Evolutionary conservation across 1,284 basidiomycete species (phyloP), one percentile per base, ranked within the genome.

Genomic region (Exsudoporus floridanus): DNA sequence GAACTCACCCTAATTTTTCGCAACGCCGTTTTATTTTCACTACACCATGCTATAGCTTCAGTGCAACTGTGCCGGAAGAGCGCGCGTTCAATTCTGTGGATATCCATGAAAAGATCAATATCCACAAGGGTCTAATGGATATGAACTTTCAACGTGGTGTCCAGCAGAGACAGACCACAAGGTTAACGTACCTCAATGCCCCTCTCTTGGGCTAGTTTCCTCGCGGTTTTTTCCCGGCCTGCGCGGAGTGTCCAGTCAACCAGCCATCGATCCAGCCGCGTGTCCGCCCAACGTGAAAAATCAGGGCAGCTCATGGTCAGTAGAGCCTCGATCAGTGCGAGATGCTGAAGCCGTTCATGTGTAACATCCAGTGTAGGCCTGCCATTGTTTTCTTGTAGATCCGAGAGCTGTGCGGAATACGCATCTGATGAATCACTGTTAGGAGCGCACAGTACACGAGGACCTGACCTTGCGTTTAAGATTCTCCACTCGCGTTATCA

Each of bases 41-140:
- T 92, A 63, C 95, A 98, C 96, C 96, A 99, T 14, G 84, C 81
- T 39, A 99, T 76, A 6, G 95, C 96, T 69, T 94, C 90, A 1
- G 86, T 77, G 61, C 93, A 94, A 63, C 89, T 90, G 59, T 92
- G 85, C 45, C 74, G 74, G 16, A 77, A 73, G 18, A 99, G 78
- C 0, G 92, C 92, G 7, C 79, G 77, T 70, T 98, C 94, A 58
- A 98, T 94, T 50, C 86, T 79, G 30, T 78, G 79, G 41, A 98
- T 90, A 60, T 98, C 94, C 52, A 83, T 83, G 70, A 98, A 98
- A 36, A 98, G 77, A 53, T 97, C 93, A 40, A 95, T 86, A 65
- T 98, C 94, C 37, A 94, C 92, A 12, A 95, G 77, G 46, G 80
- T 81, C 90, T 94, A 59, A 45, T 43, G 49, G 40, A 55, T 36